Base-by-base conservation (phyloP, 2,329 filamentous ascomycete species). In the Cladobotryum mycophilum region DNA sequence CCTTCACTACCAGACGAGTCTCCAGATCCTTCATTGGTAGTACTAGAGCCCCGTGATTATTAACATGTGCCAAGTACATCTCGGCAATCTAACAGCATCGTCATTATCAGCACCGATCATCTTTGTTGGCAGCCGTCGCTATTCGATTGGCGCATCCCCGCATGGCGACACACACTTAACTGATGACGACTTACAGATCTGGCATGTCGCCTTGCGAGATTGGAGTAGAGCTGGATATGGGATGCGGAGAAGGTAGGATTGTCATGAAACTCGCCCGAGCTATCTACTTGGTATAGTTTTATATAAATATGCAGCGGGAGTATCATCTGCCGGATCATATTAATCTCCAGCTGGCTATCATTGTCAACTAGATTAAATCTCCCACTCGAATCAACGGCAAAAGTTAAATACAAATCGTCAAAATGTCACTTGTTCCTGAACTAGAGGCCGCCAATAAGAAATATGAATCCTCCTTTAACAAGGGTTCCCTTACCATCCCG, bases 401-500 rank as follows among this genome's bases (percentile, higher is more conserved):
- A 30, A 30, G 30, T 34, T 14, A 30, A 12, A 17, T 11, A 11
- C 34, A 15, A 12, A 20, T 7, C 14, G 11, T 34, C 25, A 49
- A 30, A 20, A 58, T 58, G 56, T 45, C 61, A 13, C 57, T 59
- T 47, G 53, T 53, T 20, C 48, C 53, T 17, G 59, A 65, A n/a
- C 61, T 64, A 22, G 59, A 64, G 45, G 54, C 56, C 17, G 62
- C 63, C 18, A 70, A 78, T 48, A 64, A 73, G 43, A 76, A 76
- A 44, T 87, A 87, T 63, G 74, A 71, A 33, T 67, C 73, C 33
- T 84, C 85, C 3, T 91, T 90, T 66, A 80, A 73, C n/a, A 74
- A 87, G 54, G 85, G 84, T 14, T 56, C 82, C 54, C 75, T 90
- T 4, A 75, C 80, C 1, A 75, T 89, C 1, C 84, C 86, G 0